phyloP scores from a whole-genome alignment of 2,329 filamentous ascomycete species.

The Fusarium oligoseptatum region DNA sequence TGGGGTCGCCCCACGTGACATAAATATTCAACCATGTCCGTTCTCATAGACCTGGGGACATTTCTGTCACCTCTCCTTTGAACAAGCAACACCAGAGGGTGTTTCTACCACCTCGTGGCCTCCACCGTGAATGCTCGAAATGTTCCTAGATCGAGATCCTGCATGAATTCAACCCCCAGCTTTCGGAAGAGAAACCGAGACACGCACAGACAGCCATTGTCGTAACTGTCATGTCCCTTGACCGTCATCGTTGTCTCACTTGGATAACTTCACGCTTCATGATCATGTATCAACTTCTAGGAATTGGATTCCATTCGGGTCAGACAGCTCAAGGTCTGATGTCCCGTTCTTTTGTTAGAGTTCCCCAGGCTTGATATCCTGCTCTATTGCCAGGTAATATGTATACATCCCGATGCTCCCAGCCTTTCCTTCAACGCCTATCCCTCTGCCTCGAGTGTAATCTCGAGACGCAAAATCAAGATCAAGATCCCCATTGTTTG shows the following conservation, averaged over 20 bases:
- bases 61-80: conserved; percentile 15
- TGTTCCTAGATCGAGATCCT: conserved; percentile 7
- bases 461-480: not conserved
- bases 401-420: not conserved
- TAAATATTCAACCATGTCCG: not conserved
- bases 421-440: conserved; percentile 31
- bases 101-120: conserved; percentile 8
- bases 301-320: not conserved
- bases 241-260: not conserved
- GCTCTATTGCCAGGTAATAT: conserved; percentile 7
- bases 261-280: conserved; percentile 1
- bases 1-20: conserved; percentile 12
- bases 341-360: not conserved
- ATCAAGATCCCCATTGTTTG: conserved; percentile 3
- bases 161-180: not conserved
- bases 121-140: conserved; percentile 2
- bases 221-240: not conserved
- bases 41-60: rapidly evolving
- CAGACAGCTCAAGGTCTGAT: not conserved
- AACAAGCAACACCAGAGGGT: not conserved
- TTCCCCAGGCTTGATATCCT: not conserved
- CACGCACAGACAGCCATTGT: not conserved
- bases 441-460: not conserved
- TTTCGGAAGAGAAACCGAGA: conserved; percentile 12
- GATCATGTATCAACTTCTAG: not conserved